Evolutionary conservation across 1,139 yeast genomes (phyloP).

Genomic region (Blastobotrys petasosporus): DNA sequence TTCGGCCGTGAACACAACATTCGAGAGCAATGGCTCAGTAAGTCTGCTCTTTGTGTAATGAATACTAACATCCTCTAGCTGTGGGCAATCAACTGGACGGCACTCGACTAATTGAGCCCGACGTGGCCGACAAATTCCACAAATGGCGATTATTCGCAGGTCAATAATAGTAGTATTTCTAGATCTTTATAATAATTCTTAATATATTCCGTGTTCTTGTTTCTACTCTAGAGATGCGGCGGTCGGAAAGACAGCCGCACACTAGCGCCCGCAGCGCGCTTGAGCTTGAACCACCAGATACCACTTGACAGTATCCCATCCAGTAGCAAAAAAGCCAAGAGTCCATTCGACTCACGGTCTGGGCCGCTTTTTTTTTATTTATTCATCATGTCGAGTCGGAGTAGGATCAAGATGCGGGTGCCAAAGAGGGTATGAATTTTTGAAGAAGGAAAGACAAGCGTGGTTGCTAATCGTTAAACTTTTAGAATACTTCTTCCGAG

Average conservation of each 20-base stretch:
- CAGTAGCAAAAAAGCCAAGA: too few relatives aligned
- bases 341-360: too few relatives aligned
- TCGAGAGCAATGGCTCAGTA: slow-evolving; percentile 79
- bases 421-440: slow-evolving; percentile 49
- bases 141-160: slow-evolving; percentile 12
- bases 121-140: slow-evolving; percentile 35
- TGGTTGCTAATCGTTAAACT: neutral
- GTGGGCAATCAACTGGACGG: slow-evolving; percentile 78
- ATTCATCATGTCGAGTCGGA: slow-evolving; percentile 13
- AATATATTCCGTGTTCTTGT: too few relatives aligned
- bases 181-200: too few relatives aligned
- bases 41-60: slow-evolving; percentile 5
- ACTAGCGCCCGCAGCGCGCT: too few relatives aligned
- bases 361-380: too few relatives aligned
- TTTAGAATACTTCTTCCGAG: slow-evolving; percentile 16
- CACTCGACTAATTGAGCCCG: slow-evolving; percentile 52
- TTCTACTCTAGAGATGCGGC: too few relatives aligned
- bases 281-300: too few relatives aligned
- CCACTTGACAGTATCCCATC: too few relatives aligned
- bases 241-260: too few relatives aligned
- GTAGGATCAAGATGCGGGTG: slow-evolving; percentile 63
- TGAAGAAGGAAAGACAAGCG: neutral
- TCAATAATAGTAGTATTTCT: too few relatives aligned
- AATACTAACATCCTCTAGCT: slow-evolving; percentile 31
- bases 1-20: slow-evolving; percentile 84